phyloP scores from a whole-genome alignment of 352 stramenopile genomes.

The Pythium chondricola region DNA sequence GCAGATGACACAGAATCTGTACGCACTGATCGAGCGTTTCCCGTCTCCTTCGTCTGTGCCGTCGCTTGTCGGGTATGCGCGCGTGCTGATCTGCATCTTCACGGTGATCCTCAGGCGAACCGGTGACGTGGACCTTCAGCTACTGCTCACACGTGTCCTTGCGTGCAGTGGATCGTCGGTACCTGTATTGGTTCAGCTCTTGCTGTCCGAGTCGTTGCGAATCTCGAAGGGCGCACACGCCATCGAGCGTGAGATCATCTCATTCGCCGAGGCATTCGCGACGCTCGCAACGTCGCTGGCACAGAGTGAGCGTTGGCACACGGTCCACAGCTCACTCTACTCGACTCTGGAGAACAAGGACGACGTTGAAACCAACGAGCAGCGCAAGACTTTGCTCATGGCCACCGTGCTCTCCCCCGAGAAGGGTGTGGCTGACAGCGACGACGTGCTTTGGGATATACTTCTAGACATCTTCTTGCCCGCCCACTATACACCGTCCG shows the following conservation, averaged over 20 bases:
- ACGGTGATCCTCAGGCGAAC: conserved; percentile 29
- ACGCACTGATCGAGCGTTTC: conserved; percentile 11
- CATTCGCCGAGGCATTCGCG: conserved; percentile 17
- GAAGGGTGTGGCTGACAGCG: conserved; percentile 19
- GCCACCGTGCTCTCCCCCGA: conserved; percentile 30
- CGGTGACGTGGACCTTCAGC: conserved; percentile 30
- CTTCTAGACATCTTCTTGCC: conserved; percentile 8
- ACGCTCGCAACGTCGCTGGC: conserved; percentile 4
- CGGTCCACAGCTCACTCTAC: conserved; percentile 14
- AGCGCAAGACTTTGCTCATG: conserved; percentile 51
- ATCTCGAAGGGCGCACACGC: background rate
- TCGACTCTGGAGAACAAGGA: conserved; percentile 29
- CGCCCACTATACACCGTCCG: background rate
- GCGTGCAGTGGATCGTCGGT: conserved; percentile 14
- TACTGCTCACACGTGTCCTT: conserved; percentile 12
- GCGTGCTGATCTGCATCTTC: conserved; percentile 30
- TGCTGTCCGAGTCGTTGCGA: conserved; percentile 3
- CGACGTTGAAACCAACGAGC: conserved; percentile 45
- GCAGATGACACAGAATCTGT: conserved; percentile 24
- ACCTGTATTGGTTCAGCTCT: conserved; percentile 6
- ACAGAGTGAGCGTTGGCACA: conserved; percentile 12
- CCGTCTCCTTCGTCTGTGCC: background rate
- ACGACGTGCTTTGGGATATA: conserved; percentile 24
- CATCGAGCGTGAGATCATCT: conserved; percentile 6
- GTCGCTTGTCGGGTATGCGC: conserved; percentile 9